Conservation (phyloP, 805 yeast genomes). For the Starmerella geochares region DNA sequence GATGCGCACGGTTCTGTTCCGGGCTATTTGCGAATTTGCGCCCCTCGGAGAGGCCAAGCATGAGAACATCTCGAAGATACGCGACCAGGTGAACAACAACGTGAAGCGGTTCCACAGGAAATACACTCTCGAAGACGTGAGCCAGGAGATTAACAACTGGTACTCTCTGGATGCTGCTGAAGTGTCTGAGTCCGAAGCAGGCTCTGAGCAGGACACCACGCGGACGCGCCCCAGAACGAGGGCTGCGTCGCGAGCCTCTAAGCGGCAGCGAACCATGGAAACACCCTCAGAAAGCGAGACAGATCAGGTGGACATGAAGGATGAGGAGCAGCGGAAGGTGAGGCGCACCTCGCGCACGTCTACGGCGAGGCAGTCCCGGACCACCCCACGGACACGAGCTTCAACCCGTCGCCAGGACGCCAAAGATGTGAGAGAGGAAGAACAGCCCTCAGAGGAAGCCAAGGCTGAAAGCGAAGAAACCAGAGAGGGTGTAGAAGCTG, state of each 20-base stretch:
- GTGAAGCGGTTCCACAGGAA: constrained; percentile 18
- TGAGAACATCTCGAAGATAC: background rate
- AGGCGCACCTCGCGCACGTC: background rate
- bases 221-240: background rate
- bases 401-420: background rate
- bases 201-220: background rate
- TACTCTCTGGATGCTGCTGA: constrained; percentile 1
- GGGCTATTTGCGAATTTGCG: constrained; percentile 13
- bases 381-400: background rate
- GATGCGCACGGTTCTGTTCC: constrained; percentile 11
- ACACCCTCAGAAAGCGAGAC: background rate
- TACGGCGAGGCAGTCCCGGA: background rate
- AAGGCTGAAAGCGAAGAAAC: too few species aligned
- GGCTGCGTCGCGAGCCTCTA: background rate
- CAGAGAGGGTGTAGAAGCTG: too few species aligned
- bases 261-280: background rate
- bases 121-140: constrained; percentile 12
- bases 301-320: background rate
- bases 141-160: constrained; percentile 6
- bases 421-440: background rate
- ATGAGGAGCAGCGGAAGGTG: background rate
- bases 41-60: background rate
- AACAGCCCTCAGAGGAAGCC: too few species aligned
- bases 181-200: background rate
- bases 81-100: constrained; percentile 11